These are phyloP conservation scores for Hypoxylon fragiforme DNA, from an alignment of 495 filamentous ascomycete species.

Conservation along the genomic window DNA sequence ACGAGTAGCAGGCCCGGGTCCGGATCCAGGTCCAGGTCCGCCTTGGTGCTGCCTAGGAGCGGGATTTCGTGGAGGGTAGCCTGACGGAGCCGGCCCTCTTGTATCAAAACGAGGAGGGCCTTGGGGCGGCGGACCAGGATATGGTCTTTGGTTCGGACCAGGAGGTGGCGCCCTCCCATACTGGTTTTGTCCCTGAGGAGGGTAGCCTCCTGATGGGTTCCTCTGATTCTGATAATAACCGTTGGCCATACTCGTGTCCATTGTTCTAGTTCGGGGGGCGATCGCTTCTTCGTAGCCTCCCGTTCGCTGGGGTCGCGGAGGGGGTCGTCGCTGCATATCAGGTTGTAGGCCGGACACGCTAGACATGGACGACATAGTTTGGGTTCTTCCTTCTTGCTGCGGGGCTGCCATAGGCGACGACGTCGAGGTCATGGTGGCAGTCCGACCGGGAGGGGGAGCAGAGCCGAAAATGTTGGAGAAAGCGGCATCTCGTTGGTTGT, in stretches of 20 bases:
- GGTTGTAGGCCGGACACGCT: conserved; percentile 70
- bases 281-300: conserved; percentile 49
- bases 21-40: conserved; percentile 47
- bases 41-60: conserved; percentile 59
- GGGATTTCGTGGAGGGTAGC: conserved; percentile 60
- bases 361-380: conserved; percentile 92
- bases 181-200: conserved; percentile 25
- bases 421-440: conserved; percentile 82
- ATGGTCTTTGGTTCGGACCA: conserved; percentile 43
- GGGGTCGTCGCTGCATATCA: conserved; percentile 61
- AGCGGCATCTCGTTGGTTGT: conserved; percentile 86
- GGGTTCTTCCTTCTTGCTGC: conserved; percentile 66
- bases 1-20: conserved; percentile 72
- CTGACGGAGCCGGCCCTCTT: conserved; percentile 48
- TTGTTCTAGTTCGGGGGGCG: conserved; percentile 42
- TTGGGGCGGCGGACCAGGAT: conserved; percentile 58
- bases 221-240: conserved; percentile 61
- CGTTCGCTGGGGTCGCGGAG: conserved; percentile 61
- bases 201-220: conserved; percentile 50
- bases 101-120: conserved; percentile 42
- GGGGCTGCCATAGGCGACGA: conserved; percentile 48
- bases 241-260: conserved; percentile 51
- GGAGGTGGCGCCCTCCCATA: conserved; percentile 32
- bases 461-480: conserved; percentile 96
- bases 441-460: conserved; percentile 81